A percentile compares a stretch with the other conserved stretches of the same genome.
Evolutionary conservation across 2,329 filamentous ascomycete species (phyloP).

Genomic region (Allantophomopsis lycopodina): DNA sequence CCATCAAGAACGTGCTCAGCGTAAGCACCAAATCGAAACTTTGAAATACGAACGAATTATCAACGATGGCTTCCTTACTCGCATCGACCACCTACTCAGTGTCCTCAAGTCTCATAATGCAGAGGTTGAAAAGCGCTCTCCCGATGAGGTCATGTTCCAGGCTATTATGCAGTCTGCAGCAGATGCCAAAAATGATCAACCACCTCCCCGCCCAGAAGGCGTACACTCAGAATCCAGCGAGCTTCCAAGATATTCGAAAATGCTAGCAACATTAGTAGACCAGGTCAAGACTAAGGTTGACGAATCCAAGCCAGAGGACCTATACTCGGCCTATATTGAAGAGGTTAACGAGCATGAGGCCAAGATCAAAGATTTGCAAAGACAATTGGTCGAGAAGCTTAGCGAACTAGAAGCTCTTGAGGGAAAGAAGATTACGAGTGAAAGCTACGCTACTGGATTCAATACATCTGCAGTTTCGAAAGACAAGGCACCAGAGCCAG

Average conservation of each 20-base stretch:
- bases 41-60: constrained; percentile 86
- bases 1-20: constrained; percentile 75
- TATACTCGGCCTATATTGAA: constrained; percentile 62
- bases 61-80: constrained; percentile 78
- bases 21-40: constrained; percentile 79
- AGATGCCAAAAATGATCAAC: constrained; percentile 59
- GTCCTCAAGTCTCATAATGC: constrained; percentile 62
- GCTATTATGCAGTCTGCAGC: constrained; percentile 72
- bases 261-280: constrained; percentile 95
- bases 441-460: constrained; percentile 78
- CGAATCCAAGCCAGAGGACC: constrained; percentile 54
- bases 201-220: constrained; percentile 62
- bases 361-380: constrained; percentile 69
- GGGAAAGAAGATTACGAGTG: constrained; percentile 83
- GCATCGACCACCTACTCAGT: constrained; percentile 67
- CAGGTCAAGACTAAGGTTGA: constrained; percentile 70
- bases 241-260: constrained; percentile 81
- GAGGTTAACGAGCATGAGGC: constrained; percentile 65
- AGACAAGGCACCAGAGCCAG: constrained; percentile 21
- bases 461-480: constrained; percentile 74
- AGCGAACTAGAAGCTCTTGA: constrained; percentile 77
- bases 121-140: constrained; percentile 48
- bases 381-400: constrained; percentile 60
- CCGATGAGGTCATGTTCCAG: constrained; percentile 78
- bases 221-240: constrained; percentile 60